These are phyloP conservation scores for Chloris gayana DNA, from an alignment of 176 grass and related monocot genomes.

Conservation along the genomic window DNA sequence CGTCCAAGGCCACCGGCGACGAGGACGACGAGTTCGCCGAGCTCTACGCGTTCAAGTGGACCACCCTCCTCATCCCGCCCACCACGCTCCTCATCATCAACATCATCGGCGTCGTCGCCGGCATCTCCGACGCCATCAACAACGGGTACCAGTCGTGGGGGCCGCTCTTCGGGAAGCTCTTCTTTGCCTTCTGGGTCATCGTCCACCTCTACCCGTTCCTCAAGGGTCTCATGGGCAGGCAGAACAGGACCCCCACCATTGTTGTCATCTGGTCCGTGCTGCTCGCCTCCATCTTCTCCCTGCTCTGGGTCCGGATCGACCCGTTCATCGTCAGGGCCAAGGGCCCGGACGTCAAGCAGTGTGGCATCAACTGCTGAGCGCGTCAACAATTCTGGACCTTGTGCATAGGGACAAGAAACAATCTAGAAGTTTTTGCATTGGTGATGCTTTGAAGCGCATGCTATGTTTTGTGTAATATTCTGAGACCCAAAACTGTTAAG, in stretches of 20 bases:
- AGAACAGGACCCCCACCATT: slow-evolving; percentile 95
- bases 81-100: slow-evolving; percentile 91
- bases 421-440: slow-evolving; percentile 67
- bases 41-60: slow-evolving; percentile 98
- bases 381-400: slow-evolving; percentile 37
- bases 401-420: slow-evolving; percentile 45
- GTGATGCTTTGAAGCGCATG: slow-evolving; percentile 34
- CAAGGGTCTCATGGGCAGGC: slow-evolving; percentile 93
- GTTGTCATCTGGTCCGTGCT: slow-evolving; percentile 93
- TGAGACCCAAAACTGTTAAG: slow-evolving; percentile 35
- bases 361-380: slow-evolving; percentile 88
- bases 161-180: slow-evolving; percentile 91
- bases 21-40: slow-evolving; percentile 77
- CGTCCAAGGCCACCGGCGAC: slow-evolving; percentile 81
- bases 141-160: slow-evolving; percentile 93
- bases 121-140: slow-evolving; percentile 93
- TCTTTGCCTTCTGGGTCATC: slow-evolving; percentile 97
- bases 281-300: slow-evolving; percentile 91
- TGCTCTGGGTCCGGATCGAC: slow-evolving; percentile 98
- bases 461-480: slow-evolving; percentile 52
- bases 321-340: slow-evolving; percentile 76
- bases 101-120: slow-evolving; percentile 90
- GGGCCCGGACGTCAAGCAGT: slow-evolving; percentile 83
- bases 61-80: slow-evolving; percentile 90
- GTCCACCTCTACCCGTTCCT: slow-evolving; percentile 96